These are phyloP conservation scores for Ramalina peruviana DNA, from an alignment of 495 filamentous ascomycete species.

Conservation along the genomic window DNA sequence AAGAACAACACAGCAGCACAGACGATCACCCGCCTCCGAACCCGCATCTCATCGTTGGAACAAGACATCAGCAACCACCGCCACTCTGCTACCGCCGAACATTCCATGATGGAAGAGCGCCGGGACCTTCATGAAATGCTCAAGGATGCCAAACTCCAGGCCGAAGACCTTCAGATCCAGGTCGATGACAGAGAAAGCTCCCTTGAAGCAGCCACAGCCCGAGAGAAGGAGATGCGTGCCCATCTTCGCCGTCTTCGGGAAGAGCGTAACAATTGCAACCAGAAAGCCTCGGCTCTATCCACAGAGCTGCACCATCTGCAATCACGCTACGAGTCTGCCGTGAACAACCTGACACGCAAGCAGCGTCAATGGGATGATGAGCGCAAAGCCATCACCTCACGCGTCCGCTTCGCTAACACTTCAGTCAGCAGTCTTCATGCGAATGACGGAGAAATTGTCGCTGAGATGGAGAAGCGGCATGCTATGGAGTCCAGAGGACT, in stretches of 20 bases:
- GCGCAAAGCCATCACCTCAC: slow-evolving; percentile 27
- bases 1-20: slow-evolving; percentile 18
- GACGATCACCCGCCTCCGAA: slow-evolving; percentile 18
- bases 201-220: slow-evolving; percentile 21
- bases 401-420: slow-evolving; percentile 30
- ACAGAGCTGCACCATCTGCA: slow-evolving; percentile 42
- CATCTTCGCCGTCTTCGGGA: slow-evolving; percentile 44
- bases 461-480: slow-evolving; percentile 43
- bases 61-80: slow-evolving; percentile 21
- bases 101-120: slow-evolving; percentile 43
- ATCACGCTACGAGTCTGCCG: slow-evolving; percentile 35
- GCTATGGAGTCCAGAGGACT: slow-evolving; percentile 71
- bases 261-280: slow-evolving; percentile 37
- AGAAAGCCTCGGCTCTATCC: slow-evolving; percentile 31
- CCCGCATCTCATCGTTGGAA: slow-evolving; percentile 22
- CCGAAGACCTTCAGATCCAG: slow-evolving; percentile 48
- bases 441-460: slow-evolving; percentile 24
- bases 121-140: slow-evolving; percentile 52
- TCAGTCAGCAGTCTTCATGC: slow-evolving; percentile 17
- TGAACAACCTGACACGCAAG: slow-evolving; percentile 29
- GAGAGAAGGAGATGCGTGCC: slow-evolving; percentile 40
- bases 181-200: slow-evolving; percentile 37
- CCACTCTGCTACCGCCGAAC: slow-evolving; percentile 16
- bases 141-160: slow-evolving; percentile 51
- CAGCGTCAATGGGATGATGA: slow-evolving; percentile 35